Conservation (phyloP, 1,139 yeast genomes). For the Spathaspora sp. region DNA sequence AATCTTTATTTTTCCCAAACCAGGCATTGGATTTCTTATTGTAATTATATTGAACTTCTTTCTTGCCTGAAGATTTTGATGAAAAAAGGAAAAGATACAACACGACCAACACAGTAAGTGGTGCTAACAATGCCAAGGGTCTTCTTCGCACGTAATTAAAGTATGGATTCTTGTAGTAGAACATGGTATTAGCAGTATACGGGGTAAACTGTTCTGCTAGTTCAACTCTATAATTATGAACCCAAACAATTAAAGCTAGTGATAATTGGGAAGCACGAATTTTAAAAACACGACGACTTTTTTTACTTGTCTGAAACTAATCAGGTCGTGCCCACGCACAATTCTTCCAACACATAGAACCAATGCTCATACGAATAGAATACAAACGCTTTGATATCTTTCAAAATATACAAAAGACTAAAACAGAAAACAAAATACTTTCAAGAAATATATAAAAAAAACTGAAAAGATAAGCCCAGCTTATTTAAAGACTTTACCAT, state of each 20-base stretch:
- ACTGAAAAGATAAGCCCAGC: background rate
- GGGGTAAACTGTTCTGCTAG: too few species aligned
- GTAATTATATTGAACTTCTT: constrained; percentile 45
- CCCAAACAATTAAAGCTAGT: background rate
- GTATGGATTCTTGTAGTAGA: constrained; percentile 27
- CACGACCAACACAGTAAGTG: constrained; percentile 41
- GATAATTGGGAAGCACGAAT: too few species aligned
- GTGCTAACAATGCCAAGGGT: constrained; percentile 49
- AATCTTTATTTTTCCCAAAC: constrained; percentile 41
- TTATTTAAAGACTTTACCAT: constrained; percentile 54
- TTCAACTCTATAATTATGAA: background rate
- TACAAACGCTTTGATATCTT: background rate
- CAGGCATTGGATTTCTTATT: constrained; percentile 48
- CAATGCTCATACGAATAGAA: background rate
- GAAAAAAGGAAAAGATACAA: constrained; percentile 42
- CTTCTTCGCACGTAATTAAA: constrained; percentile 61
- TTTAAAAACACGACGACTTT: background rate
- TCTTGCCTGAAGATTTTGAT: constrained; percentile 27
- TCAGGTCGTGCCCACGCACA: background rate
- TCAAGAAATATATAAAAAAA: background rate
- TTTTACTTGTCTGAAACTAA: background rate
- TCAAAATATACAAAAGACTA: background rate
- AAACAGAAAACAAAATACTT: background rate
- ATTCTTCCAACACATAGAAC: background rate
- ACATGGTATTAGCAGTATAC: constrained; percentile 7